phyloP scores from a whole-genome alignment of 2,329 filamentous ascomycete species.

The Dactylellina haptotyla region DNA sequence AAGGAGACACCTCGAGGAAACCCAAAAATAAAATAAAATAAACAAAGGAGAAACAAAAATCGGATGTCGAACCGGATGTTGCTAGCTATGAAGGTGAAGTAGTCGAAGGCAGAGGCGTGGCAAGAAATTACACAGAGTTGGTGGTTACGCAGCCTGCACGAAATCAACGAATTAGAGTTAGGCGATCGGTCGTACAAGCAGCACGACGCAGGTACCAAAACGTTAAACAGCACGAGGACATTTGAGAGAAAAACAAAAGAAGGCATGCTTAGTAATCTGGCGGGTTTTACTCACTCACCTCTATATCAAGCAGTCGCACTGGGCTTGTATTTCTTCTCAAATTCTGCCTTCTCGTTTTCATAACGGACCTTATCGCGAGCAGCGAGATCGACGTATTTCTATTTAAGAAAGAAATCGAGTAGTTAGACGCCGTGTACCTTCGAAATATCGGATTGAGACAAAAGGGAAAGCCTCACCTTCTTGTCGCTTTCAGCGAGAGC shows the following conservation, averaged over 20 bases:
- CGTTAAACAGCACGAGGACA: background rate
- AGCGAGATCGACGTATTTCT: slow-evolving; percentile 45
- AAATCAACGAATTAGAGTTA: slow-evolving; percentile 26
- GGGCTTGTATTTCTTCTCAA: slow-evolving; percentile 40
- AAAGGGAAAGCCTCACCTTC: slow-evolving; percentile 28
- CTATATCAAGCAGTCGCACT: background rate
- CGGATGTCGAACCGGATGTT: slow-evolving; percentile 44
- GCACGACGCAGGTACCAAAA: slow-evolving; percentile 7
- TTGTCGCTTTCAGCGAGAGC: slow-evolving; percentile 7
- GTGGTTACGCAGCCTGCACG: slow-evolving; percentile 34
- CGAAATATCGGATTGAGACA: background rate
- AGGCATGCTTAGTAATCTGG: background rate
- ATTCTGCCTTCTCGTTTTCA: slow-evolving; percentile 30
- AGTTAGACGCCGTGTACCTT: background rate
- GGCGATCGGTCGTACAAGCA: slow-evolving; percentile 9
- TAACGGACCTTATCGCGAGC: slow-evolving; percentile 24
- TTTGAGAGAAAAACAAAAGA: background rate
- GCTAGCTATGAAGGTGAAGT: background rate
- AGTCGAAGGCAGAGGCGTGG: background rate
- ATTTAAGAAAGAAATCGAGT: background rate
- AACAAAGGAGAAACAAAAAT: slow-evolving; percentile 9
- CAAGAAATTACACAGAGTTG: slow-evolving; percentile 1
- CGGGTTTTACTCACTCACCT: slow-evolving; percentile 5
- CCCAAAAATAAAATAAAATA: slow-evolving; percentile 4
- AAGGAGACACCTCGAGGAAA: no score